Percentiles rank a stretch among this genome's conserved stretches.
Conservation (phyloP, 2,329 filamentous ascomycete genomes). For the Cladosporium sp. region DNA sequence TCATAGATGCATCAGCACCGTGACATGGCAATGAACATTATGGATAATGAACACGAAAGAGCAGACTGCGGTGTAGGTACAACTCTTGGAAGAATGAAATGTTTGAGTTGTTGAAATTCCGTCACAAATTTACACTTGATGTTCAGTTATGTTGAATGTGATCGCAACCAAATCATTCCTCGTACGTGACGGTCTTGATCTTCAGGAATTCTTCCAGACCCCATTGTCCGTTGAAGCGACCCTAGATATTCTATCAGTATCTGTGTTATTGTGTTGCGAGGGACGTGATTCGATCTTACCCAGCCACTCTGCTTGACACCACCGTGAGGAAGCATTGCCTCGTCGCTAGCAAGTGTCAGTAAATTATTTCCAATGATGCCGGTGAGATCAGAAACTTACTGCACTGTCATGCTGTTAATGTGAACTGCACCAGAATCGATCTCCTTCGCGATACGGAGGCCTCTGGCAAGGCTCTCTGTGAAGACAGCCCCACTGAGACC, state of each 20-base stretch:
- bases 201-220: constrained; percentile 51
- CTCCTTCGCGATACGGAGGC: constrained; percentile 45
- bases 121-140: not conserved
- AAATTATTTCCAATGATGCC: not conserved
- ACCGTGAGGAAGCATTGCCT: constrained; percentile 50
- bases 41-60: not conserved
- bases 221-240: constrained; percentile 47
- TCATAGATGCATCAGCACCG: constrained; percentile 27
- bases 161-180: constrained; percentile 21
- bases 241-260: constrained; percentile 23
- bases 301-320: constrained; percentile 52
- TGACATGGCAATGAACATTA: not conserved
- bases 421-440: constrained; percentile 61
- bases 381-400: constrained; percentile 28
- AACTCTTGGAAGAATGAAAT: not conserved
- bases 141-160: not conserved
- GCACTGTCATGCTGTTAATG: constrained; percentile 54
- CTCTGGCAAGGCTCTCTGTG: constrained; percentile 61
- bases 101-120: not conserved
- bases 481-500: constrained; percentile 72
- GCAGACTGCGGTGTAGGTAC: not conserved
- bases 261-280: too few relatives aligned
- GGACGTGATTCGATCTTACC: constrained; percentile 18
- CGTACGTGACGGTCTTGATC: constrained; percentile 37
- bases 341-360: constrained; percentile 37